A percentile compares a stretch with the other conserved stretches of the same genome.
Evolutionary conservation across 352 stramenopile genomes (phyloP).

Genomic region (Stramenopiles sp.): DNA sequence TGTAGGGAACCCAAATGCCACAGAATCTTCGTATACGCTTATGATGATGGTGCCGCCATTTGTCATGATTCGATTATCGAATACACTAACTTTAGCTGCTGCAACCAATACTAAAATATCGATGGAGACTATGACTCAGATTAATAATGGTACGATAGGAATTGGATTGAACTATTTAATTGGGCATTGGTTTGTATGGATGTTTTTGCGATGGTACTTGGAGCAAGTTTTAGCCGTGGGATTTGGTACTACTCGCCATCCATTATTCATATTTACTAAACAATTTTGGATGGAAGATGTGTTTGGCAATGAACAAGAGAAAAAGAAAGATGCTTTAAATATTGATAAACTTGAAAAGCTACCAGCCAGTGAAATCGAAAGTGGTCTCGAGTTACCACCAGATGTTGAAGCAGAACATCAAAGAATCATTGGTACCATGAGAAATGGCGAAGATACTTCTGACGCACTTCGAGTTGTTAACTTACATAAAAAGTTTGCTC

Average conservation of each 20-base stretch:
- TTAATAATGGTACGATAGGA: neutral
- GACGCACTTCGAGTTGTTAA: neutral
- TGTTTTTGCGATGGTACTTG: neutral
- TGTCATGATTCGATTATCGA: neutral
- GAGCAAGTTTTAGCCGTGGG: neutral
- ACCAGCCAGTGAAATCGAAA: constrained; percentile 3
- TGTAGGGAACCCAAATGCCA: neutral
- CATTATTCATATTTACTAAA: neutral
- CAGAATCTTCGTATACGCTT: neutral
- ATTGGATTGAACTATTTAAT: neutral
- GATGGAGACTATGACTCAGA: neutral
- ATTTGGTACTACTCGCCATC: neutral
- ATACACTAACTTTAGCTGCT: neutral
- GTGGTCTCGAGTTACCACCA: neutral
- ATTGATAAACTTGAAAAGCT: neutral
- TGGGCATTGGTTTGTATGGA: constrained; percentile 3
- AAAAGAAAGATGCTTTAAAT: neutral
- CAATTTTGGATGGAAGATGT: neutral
- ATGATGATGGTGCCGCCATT: neutral
- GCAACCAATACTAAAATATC: neutral
- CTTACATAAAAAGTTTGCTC: neutral
- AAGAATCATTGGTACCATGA: neutral
- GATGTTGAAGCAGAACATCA: neutral
- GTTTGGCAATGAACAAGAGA: neutral
- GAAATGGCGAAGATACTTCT: neutral